A percentile compares a stretch with the other conserved stretches of the same genome.
phyloP scores from a whole-genome alignment of 2,329 filamentous ascomycete species.

The Aspergillus aculeatinus region DNA sequence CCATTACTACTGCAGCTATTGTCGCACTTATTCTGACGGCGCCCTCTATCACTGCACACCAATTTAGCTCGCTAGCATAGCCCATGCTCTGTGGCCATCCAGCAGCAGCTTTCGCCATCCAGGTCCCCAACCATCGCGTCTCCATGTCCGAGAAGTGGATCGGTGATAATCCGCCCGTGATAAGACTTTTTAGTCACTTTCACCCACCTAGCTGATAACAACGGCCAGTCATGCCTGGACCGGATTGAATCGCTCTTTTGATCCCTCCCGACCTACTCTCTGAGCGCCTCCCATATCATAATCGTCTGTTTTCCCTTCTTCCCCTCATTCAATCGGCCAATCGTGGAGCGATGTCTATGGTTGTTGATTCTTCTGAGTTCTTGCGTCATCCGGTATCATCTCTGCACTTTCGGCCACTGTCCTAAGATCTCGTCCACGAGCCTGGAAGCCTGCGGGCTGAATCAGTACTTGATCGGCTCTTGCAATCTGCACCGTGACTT shows the following conservation, averaged over 20 bases:
- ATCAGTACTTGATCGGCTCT: not conserved
- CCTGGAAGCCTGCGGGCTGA: constrained; percentile 2
- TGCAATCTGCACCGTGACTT: not conserved
- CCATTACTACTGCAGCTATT: not conserved
- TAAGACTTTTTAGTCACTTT: constrained; percentile 9
- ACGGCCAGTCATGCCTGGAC: constrained; percentile 1
- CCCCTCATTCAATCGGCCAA: constrained; percentile 2
- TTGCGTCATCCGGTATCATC: constrained; percentile 21
- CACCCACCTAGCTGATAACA: constrained; percentile 7
- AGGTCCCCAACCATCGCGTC: not conserved
- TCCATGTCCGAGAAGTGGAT: not conserved
- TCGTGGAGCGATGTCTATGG: constrained; percentile 16
- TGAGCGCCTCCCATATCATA: not conserved
- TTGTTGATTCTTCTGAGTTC: constrained; percentile 8
- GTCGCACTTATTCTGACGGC: not conserved
- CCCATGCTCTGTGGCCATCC: not conserved
- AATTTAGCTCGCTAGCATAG: not conserved
- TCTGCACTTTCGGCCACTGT: constrained; percentile 2
- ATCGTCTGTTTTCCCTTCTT: not conserved
- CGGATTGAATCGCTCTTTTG: constrained; percentile 1
- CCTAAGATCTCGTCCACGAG: not conserved
- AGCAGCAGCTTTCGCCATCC: not conserved
- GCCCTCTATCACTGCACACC: not conserved
- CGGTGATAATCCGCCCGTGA: constrained; percentile 6
- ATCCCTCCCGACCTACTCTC: not conserved